These are phyloP conservation scores for Letharia lupina DNA, from an alignment of 495 filamentous ascomycete genomes.

Conservation along the genomic window DNA sequence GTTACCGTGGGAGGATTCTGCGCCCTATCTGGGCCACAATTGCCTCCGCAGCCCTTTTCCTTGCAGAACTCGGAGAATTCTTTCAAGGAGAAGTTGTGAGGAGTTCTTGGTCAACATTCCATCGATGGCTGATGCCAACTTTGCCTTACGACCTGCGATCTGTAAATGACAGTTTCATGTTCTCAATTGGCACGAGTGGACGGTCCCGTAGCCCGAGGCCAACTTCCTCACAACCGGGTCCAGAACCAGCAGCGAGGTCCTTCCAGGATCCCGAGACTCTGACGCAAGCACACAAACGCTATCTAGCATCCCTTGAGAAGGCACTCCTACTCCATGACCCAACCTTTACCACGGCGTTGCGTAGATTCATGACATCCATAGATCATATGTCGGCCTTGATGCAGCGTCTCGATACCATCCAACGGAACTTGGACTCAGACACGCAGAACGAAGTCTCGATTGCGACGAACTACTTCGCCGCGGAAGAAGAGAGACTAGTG, in stretches of 20 bases:
- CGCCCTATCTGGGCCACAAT: conserved; percentile 79
- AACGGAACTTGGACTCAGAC: conserved; percentile 66
- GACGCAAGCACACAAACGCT: conserved; percentile 65
- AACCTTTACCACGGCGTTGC: conserved; percentile 61
- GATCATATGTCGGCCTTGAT: conserved; percentile 73
- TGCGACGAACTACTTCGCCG: conserved; percentile 52
- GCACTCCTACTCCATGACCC: conserved; percentile 63
- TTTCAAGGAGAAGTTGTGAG: conserved; percentile 84
- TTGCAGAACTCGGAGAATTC: conserved; percentile 76
- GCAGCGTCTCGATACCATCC: conserved; percentile 60
- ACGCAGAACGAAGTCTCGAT: conserved; percentile 30
- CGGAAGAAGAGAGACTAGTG: conserved; percentile 58
- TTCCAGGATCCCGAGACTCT: conserved; percentile 77
- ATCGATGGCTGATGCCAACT: conserved; percentile 47
- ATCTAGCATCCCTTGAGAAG: conserved; percentile 56
- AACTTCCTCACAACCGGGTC: not conserved
- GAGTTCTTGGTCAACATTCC: conserved; percentile 59
- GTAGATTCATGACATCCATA: conserved; percentile 58
- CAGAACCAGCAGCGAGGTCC: conserved; percentile 21
- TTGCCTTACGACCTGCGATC: not conserved
- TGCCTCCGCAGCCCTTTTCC: conserved; percentile 74
- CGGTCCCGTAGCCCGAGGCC: conserved; percentile 4
- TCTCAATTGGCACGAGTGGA: not conserved
- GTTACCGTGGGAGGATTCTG: conserved; percentile 52
- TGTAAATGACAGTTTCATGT: not conserved